Evolutionary conservation across 139 green algal genomes (phyloP).

Genomic region (Chloropicon primus): DNA sequence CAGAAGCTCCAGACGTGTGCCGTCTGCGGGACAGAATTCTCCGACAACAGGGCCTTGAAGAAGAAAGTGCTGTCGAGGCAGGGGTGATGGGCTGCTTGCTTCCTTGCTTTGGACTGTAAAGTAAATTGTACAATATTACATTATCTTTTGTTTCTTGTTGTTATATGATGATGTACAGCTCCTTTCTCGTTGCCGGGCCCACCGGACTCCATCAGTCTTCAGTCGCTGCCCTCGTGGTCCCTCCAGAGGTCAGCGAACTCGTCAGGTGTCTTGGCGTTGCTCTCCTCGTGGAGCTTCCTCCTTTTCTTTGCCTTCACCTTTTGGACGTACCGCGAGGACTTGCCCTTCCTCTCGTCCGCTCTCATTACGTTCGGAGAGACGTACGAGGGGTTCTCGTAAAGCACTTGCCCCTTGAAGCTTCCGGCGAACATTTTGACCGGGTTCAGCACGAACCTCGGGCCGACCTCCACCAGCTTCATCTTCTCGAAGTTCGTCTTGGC

Average conservation of each 20-base stretch:
- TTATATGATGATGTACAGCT: too few relatives aligned
- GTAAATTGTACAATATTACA: too few relatives aligned
- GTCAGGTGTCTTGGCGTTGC: background rate
- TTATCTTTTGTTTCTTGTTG: too few relatives aligned
- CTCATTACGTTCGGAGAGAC: constrained; percentile 77
- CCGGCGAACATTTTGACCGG: constrained; percentile 87
- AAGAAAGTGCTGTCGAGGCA: background rate
- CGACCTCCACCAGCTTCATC: constrained; percentile 44
- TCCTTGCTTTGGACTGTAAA: background rate
- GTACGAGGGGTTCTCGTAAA: constrained; percentile 88
- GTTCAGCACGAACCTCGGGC: constrained; percentile 76
- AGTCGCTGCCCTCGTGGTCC: background rate
- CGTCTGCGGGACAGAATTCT: constrained; percentile 45
- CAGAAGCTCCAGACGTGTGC: constrained; percentile 27
- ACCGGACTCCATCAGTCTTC: too few relatives aligned
- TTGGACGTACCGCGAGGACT: constrained; percentile 55
- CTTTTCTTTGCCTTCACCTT: constrained; percentile 53
- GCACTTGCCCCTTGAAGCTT: constrained; percentile 64
- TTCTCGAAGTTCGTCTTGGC: constrained; percentile 32
- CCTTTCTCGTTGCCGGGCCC: too few relatives aligned
- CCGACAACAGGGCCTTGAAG: background rate
- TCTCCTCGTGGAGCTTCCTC: constrained; percentile 34
- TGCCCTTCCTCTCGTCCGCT: constrained; percentile 50
- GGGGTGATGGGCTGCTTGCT: background rate
- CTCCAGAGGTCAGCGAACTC: constrained; percentile 17